Base-by-base conservation (phyloP, 768 basidiomycete genomes). In the Boletus pseudopeckii region DNA sequence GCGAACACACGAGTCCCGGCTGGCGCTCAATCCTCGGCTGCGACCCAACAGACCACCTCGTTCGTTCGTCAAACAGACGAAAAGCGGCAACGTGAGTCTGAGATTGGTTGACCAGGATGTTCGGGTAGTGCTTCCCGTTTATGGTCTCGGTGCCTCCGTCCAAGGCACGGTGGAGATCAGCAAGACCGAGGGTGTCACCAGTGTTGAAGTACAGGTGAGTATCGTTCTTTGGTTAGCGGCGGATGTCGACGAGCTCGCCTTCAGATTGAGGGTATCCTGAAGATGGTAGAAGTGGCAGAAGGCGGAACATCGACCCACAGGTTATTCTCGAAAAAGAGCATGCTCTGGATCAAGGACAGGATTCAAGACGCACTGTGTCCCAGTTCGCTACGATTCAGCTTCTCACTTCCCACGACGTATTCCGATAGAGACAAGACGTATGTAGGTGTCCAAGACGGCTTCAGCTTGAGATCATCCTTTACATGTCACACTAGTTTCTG, bases 191-290 rank as follows among this genome's bases (percentile, higher is more conserved):
- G 76, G 76, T 26, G 70, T 88, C 22, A 76, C 76, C 3, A 78
- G 77, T 17, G 82, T 88, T 34, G 85, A 88, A 65, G 78, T 84
- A 39, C 82, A 85, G 76, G 87, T 80, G 52, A 72, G 53, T 42
- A 11, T 55, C 7, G 20, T 45, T 41, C 28, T 20, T 41, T 32
- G 30, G 33, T 46, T 22, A 46, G 42, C 45, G 48, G 42, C 4
- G 8, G 37, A 18, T 28, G 8, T 43, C 55, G 26, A 57, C 49
- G 33, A 48, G 15, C 18, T 14, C 2, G 5, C 36, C 2, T 20
- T 26, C 58, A 88, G 86, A 74, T 87, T 24, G 83, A 86, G 63
- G 87, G 86, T 13, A 75, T 70, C 37, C 71, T 89, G 45, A 66
- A 71, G 47, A 60, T 88, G 42, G 78, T 80, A 53, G 86, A 88